Evolutionary conservation across 441 rosid genomes (phyloP), one percentile per base, ranked within the genome.

Genomic region (Euphorbia schlechtendalii): DNA sequence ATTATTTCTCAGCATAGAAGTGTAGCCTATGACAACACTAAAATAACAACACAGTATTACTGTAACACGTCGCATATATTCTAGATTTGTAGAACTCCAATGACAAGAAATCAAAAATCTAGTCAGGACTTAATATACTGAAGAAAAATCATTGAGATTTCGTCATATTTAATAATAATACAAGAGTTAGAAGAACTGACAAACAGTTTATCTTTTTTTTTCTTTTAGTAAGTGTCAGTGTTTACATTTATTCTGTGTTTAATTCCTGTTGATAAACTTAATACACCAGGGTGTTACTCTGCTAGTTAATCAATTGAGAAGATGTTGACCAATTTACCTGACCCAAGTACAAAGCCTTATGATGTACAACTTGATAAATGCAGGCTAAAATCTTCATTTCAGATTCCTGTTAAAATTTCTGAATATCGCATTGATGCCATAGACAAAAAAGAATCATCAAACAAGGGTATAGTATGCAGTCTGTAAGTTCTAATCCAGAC

Each of bases 1-100:
- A 80, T 86, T 91, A 80, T 94, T 94, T 78, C 99, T 84, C 73
- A 92, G 84, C 81, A 86, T 90, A 40, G 98, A 89, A 51, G 88
- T 81, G 73, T 95, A 95, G 79, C 92, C 99, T 89, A 62, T 27
- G 6, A 45, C 77, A 59, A 55, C 28, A 18, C 57, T 52, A 52
- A 53, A 73, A 67, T 58, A 57, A 61, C 56, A 56, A 59, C 21
- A 61, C 10, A 27, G n/a, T 3, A 49, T 14, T 5, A 15, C 4
- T 25, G 6, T 14, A 46, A 38, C 34, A 32, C 6, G 6, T 32
- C 6, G 15, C 18, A 5, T 40, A 30, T 22, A 53, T 53, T n/a
- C 18, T 27, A 59, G 12, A 38, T 17, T 8, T 32, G 28, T 15
- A 66, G 15, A 41, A 49, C n/a, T 9, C 9, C 41, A 53, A 41